These are phyloP conservation scores for Saccharomycopsis fermentans DNA, from an alignment of 805 yeast genomes.

Conservation along the genomic window DNA sequence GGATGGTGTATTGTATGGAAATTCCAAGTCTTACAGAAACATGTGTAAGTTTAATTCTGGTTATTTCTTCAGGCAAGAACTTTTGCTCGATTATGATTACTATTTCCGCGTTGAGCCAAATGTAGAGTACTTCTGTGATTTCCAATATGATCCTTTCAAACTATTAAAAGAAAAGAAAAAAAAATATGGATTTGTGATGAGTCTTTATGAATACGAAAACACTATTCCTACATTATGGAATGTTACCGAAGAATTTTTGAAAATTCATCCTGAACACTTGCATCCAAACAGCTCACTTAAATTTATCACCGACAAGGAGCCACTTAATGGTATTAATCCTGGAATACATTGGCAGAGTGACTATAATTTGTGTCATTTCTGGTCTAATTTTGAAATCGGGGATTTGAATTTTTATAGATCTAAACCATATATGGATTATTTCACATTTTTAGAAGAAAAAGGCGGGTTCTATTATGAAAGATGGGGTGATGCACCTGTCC, in stretches of 20 bases:
- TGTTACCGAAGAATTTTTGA: conserved; percentile 53
- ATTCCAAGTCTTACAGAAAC: conserved; percentile 63
- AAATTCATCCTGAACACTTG: conserved; percentile 47
- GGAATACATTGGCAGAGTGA: conserved; percentile 39
- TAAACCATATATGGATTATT: conserved; percentile 49
- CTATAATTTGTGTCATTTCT: conserved; percentile 75
- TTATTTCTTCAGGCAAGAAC: conserved; percentile 69
- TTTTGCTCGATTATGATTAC: conserved; percentile 66
- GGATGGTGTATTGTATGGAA: conserved; percentile 52
- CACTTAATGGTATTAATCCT: conserved; percentile 33
- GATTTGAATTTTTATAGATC: conserved; percentile 60
- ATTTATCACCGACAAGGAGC: conserved; percentile 43
- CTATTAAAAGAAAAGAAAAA: conserved; percentile 67
- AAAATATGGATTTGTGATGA: conserved; percentile 79
- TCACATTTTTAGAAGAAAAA: conserved; percentile 49
- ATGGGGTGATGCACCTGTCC: conserved; percentile 96
- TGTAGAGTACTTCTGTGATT: conserved; percentile 80
- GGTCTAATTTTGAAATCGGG: conserved; percentile 82
- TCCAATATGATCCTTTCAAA: conserved; percentile 78
- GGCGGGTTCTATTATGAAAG: conserved; percentile 82
- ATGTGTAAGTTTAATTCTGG: conserved; percentile 97
- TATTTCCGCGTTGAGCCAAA: conserved; percentile 96
- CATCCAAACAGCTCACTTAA: conserved; percentile 56
- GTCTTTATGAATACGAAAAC: conserved; percentile 70
- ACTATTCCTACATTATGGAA: conserved; percentile 86